A percentile compares a stretch with the other conserved stretches of the same genome.
phyloP scores from a whole-genome alignment of 2,329 filamentous ascomycete species.

The Sporothrix mexicana region DNA sequence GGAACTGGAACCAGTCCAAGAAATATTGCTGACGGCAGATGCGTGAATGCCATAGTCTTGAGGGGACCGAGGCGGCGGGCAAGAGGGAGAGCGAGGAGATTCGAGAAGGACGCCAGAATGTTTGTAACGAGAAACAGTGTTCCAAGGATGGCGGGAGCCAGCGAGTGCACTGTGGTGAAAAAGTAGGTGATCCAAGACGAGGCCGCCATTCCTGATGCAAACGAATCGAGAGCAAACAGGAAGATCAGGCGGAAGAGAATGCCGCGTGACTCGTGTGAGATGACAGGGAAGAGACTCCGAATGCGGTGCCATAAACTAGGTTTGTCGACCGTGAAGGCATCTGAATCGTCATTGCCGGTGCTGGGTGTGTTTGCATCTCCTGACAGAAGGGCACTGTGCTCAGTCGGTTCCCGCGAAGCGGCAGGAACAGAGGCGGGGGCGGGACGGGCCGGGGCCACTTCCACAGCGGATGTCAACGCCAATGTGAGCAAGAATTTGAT shows the following conservation, averaged over 20 bases:
- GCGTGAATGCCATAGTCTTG: conserved; percentile 76
- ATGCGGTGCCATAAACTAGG: not conserved
- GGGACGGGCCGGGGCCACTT: conserved; percentile 39
- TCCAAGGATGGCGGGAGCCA: conserved; percentile 58
- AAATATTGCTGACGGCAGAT: conserved; percentile 71
- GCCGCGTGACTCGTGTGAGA: conserved; percentile 60
- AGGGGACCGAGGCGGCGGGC: conserved; percentile 57
- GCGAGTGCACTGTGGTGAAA: conserved; percentile 56
- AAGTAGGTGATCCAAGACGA: conserved; percentile 65
- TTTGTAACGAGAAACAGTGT: conserved; percentile 61
- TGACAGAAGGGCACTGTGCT: conserved; percentile 4
- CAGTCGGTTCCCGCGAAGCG: not conserved
- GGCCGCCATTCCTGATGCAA: conserved; percentile 53
- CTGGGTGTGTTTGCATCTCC: not conserved
- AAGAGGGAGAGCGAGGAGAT: conserved; percentile 59
- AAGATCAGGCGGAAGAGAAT: conserved; percentile 63
- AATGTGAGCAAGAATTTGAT: conserved; percentile 62
- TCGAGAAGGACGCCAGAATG: conserved; percentile 58
- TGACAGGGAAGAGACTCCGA: conserved; percentile 56
- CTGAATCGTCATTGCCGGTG: not conserved
- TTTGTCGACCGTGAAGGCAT: not conserved
- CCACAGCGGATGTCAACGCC: conserved; percentile 50
- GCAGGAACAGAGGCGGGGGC: not conserved
- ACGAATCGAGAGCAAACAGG: conserved; percentile 51
- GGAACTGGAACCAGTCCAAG: conserved; percentile 59